Evolutionary conservation across 768 basidiomycete species (phyloP).

Genomic region (Coprinellus aureogranulatus): DNA sequence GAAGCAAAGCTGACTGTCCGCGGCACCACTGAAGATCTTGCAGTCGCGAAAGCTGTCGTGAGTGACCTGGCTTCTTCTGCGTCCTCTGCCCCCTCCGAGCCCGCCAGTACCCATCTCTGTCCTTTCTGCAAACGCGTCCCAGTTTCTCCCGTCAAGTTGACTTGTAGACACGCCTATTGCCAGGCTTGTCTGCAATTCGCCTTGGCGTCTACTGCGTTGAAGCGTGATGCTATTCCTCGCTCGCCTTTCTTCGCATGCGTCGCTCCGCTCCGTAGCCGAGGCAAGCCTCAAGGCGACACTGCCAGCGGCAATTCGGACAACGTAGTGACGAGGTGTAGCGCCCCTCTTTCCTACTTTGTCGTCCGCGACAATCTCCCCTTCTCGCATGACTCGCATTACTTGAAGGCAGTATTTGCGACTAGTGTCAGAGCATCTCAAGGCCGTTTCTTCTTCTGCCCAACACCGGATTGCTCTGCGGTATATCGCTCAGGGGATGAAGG

Average conservation of each 20-base stretch:
- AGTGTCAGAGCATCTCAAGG: conserved; percentile 39
- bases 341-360: conserved; percentile 35
- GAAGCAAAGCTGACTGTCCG: conserved; percentile 39
- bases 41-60: conserved; percentile 25
- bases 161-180: conserved; percentile 56
- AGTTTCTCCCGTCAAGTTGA: conserved; percentile 31
- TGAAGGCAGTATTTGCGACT: conserved; percentile 40
- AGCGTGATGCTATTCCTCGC: conserved; percentile 4
- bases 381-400: conserved; percentile 36
- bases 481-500: conserved; percentile 32
- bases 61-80: conserved; percentile 17
- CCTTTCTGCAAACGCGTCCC: conserved; percentile 40
- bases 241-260: conserved; percentile 6
- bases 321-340: conserved; percentile 22
- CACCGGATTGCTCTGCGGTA: conserved; percentile 47
- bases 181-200: conserved; percentile 45
- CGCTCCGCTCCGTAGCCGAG: not conserved
- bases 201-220: conserved; percentile 31
- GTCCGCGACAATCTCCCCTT: conserved; percentile 38
- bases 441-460: conserved; percentile 55
- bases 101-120: conserved; percentile 21
- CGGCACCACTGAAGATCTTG: conserved; percentile 32
- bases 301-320: conserved; percentile 11
- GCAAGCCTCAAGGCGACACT: not conserved
- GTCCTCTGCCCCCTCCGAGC: not conserved